Evolutionary conservation across 768 basidiomycete species (phyloP), one percentile per base, ranked within the genome.

Genomic region (Phylloporus sp.): DNA sequence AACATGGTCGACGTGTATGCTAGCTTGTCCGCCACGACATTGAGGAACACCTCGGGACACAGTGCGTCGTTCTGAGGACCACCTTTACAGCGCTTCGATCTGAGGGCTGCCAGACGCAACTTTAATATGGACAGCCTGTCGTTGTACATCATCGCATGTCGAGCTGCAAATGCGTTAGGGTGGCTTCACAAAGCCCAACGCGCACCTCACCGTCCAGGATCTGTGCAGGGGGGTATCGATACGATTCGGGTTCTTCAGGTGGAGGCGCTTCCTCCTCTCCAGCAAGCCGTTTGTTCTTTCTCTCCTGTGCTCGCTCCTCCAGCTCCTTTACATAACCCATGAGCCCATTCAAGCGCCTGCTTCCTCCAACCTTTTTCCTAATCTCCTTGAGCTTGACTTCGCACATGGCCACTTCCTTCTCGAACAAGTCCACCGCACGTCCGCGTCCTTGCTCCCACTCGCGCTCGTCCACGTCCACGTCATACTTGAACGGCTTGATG

Each of bases 401-500:
- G 57, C 92, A 95, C 79, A 90, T 80, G 32, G 48, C 60, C 29
- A 89, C 70, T 75, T 99, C 96, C 59, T 80, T 81, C 68, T 90
- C 85, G 56, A 95, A 88, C 55, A 94, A 70, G 44, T 80, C 79
- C 46, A 90, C 77, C 2, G 90, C 80, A 40, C 80, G 73, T 55
- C 76, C 77, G 39, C 94, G 72, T 1, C 96, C 96, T 3, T 73
- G 61, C 56, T 90, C 89, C 96, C 96, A 99, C 65, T 99, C 96
- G 33, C 84, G 73, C 13, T 80, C 77, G 52, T 97, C 93, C 13
- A 97, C 86, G 63, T 99, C 96, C 22, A 98, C 84, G 61, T 98
- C 95, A 61, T 96, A 95, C 73, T 99, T 99, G 78, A 82, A 97
- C 23, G 95, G 96, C 69, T 99, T 99, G 75, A 99, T 97, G 67